These are phyloP conservation scores for Rubia tinctorum DNA, from an alignment of 305 asterid species.

Conservation along the genomic window DNA sequence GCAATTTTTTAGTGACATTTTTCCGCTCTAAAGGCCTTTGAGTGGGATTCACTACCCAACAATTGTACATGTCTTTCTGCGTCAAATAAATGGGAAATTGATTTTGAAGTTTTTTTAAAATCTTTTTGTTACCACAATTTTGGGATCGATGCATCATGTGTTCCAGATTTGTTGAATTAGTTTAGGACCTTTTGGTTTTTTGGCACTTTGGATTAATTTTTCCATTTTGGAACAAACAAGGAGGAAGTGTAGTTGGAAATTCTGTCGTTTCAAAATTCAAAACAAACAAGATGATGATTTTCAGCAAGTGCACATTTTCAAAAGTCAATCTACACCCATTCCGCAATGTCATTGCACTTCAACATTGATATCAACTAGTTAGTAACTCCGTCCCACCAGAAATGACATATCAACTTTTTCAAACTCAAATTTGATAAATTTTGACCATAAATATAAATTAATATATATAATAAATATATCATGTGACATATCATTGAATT, in stretches of 20 bases:
- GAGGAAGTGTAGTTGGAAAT: neutral
- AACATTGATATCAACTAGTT: neutral
- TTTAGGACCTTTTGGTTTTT: neutral
- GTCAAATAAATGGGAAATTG: neutral
- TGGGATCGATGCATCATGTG: neutral
- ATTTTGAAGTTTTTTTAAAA: neutral
- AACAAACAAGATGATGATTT: neutral
- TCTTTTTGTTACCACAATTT: neutral
- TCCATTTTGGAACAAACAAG: slow-evolving; percentile 1
- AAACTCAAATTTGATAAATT: too few relatives aligned
- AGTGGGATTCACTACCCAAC: neutral
- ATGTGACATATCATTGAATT: too few relatives aligned
- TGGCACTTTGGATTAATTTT: neutral
- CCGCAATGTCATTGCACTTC: neutral
- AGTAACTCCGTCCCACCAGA: too few relatives aligned
- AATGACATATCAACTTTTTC: too few relatives aligned
- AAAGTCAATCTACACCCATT: neutral
- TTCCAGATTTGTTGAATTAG: neutral
- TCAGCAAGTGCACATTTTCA: neutral
- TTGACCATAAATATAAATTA: too few relatives aligned
- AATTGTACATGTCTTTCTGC: slow-evolving; percentile 1
- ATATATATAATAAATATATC: too few relatives aligned
- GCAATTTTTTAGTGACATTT: neutral
- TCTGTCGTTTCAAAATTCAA: slow-evolving; percentile 1
- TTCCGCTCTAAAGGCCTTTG: neutral